Evolutionary conservation across 345 rosid genomes (phyloP), one percentile per base, ranked within the genome.

Genomic region (Adansonia digitata): DNA sequence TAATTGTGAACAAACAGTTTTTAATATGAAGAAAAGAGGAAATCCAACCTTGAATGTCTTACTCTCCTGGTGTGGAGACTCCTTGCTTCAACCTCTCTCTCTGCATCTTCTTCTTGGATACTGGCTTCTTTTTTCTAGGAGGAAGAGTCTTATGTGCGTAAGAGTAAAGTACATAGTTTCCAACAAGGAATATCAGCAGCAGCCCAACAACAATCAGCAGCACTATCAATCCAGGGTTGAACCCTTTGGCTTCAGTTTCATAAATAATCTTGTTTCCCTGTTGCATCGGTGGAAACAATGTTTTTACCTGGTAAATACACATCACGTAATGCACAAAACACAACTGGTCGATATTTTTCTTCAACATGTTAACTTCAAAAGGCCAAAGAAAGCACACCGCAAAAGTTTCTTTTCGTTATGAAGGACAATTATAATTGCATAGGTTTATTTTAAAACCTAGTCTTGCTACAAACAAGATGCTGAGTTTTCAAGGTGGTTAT

Each of bases 101-200:
- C 84, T 84, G 85, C 85, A 88, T 83, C 83, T 88, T 88, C 84
- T 88, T 88, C 87, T 88, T 88, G 39, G 92, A 86, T 78, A 86
- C 70, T 0, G 90, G 88, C 80, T 86, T 88, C 85, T 86, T 88
- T 82, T 82, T 88, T 65, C 48, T 85, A 0, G 89, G 80, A 26
- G 90, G 92, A 26, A 88, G 85, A 15, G 77, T 84, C 90, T 82
- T 88, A 80, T 81, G 86, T 0, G 92, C 90, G 29, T 88, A 86
- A 0, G 52, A 0, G 70, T 86, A 88, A n/a, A 88, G 84, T 2
- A 75, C 40, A 62, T 79, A 82, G 77, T 88, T 88, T 67, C 89
- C 92, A 0, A 84, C 72, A 1, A 88, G 86, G 80, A 88, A 88
- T 20, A 80, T 35, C 83, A 84, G 63, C 26, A 88, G 67, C 37